Base-by-base conservation (phyloP, 306 rosid genomes). In the Cyclanthera cordifolia region DNA sequence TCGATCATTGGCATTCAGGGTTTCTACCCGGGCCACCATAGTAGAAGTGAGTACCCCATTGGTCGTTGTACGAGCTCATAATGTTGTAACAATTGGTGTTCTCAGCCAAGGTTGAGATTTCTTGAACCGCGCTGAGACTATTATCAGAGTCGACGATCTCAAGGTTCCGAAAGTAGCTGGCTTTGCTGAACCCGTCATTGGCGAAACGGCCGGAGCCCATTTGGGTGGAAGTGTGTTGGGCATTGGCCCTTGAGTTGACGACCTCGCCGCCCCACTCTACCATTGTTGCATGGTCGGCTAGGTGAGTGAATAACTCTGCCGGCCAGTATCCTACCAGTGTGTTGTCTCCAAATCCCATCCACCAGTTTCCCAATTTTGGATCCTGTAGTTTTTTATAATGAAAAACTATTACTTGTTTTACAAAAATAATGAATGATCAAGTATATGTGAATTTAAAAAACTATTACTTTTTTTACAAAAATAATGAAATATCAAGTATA, bases 201-300 rank as follows among this genome's bases (percentile, higher is more conserved):
- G 99, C 84, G 2, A 93, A 93, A 64, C 74, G 88, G 0, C 99
- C 99, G 0, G 99, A 93, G 0, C 95, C 96, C 99, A 93, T 93
- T 70, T 93, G 94, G 14, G 96, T 93, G 34, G 90, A 75, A 7
- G 99, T 93, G 87, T 93, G 99, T 32, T 74, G 74, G 0, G 91
- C 91, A 14, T 71, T 76, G 49, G 88, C 71, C 15, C 87, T 77
- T 0, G 96, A 50, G 76, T 93, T 90, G 17, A 93, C 99, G 70
- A 93, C 85, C 73, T 93, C 99, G 2, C 99, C 96, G 0, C 99
- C 99, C 99, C 99, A 93, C 25, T 93, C 95, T 68, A 93, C 99
- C 99, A 93, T 89, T 0, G 94, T 93, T 0, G 96, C 99, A 13
- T 74, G 90, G 5, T 83, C 79, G 1, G 85, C 90, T 10, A 93